These are phyloP conservation scores for Stropharia rugosoannulata DNA, from an alignment of 768 basidiomycete genomes.

Conservation along the genomic window DNA sequence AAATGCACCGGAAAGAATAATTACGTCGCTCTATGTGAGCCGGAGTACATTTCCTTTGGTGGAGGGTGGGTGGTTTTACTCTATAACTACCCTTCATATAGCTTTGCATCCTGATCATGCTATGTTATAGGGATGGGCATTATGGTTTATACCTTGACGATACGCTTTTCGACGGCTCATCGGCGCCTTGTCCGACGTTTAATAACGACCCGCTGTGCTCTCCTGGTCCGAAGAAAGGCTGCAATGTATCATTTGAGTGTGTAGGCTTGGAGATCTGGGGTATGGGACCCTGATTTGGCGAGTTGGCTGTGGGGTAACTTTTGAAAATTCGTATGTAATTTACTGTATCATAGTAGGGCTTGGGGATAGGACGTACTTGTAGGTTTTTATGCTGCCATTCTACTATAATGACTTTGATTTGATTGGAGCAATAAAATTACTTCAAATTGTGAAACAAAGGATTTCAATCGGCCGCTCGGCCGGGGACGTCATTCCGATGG, in stretches of 20 bases:
- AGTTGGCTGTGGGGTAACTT: no score
- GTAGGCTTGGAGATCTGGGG: conserved; percentile 93
- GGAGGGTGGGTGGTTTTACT: conserved; percentile 68
- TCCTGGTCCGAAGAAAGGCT: conserved; percentile 40
- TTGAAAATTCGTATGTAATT: no score
- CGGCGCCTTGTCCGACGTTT: conserved; percentile 84
- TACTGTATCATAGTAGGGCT: no score
- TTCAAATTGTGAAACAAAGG: no score
- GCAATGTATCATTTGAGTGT: conserved; percentile 78
- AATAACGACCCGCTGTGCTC: conserved; percentile 81
- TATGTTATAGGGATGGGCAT: conserved; percentile 62
- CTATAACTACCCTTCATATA: background rate
- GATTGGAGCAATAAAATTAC: no score
- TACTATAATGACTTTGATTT: no score
- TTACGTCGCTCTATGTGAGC: conserved; percentile 86
- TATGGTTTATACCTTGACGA: conserved; percentile 91
- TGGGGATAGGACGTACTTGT: no score
- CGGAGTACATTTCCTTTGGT: conserved; percentile 81
- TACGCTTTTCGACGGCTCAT: conserved; percentile 78
- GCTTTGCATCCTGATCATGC: background rate
- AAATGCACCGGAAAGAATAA: conserved; percentile 88
- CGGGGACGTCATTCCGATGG: no score
- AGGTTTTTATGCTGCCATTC: no score
- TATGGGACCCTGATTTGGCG: conserved; percentile 41
- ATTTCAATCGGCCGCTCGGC: no score